Conservation (phyloP, 2,329 filamentous ascomycete species). For the Cordyceps farinosa region DNA sequence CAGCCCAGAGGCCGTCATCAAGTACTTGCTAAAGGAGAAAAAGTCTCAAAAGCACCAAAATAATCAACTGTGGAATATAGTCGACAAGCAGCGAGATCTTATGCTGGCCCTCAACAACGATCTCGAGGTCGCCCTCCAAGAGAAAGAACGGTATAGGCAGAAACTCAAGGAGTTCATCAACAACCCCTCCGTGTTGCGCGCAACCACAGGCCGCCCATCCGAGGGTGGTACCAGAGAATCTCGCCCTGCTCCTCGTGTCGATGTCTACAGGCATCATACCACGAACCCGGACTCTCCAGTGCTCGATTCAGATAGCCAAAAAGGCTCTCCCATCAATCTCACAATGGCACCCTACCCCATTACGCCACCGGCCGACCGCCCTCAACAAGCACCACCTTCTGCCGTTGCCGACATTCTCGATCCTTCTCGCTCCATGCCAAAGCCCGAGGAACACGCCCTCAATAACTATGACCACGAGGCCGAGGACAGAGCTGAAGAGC, state of each 20-base stretch:
- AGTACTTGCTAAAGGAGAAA: slow-evolving; percentile 87
- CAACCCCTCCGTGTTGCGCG: slow-evolving; percentile 32
- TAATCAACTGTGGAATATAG: slow-evolving; percentile 86
- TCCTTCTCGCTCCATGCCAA: slow-evolving; percentile 57
- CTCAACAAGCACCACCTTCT: slow-evolving; percentile 35
- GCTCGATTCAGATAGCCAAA: slow-evolving; percentile 48
- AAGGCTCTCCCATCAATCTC: slow-evolving; percentile 57
- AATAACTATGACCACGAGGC: slow-evolving; percentile 55
- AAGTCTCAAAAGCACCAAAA: slow-evolving; percentile 86
- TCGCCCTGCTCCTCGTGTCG: slow-evolving; percentile 23
- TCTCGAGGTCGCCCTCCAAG: slow-evolving; percentile 82
- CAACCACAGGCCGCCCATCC: slow-evolving; percentile 24
- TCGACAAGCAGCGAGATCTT: slow-evolving; percentile 94
- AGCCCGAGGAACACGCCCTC: slow-evolving; percentile 55
- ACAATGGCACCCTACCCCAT: slow-evolving; percentile 61
- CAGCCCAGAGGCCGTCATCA: slow-evolving; percentile 82
- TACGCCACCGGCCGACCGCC: slow-evolving; percentile 57
- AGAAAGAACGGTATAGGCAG: slow-evolving; percentile 90
- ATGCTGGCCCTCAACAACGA: slow-evolving; percentile 93
- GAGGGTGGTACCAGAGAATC: slow-evolving; percentile 14
- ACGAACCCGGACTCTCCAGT: slow-evolving; percentile 44
- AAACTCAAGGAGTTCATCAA: slow-evolving; percentile 75
- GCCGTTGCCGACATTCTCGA: slow-evolving; percentile 51
- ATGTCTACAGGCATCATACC: slow-evolving; percentile 23
- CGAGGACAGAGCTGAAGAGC: slow-evolving; percentile 46